Percentiles rank a stretch among this genome's conserved stretches.
Evolutionary conservation across 495 filamentous ascomycete species (phyloP).

Genomic region (Lasiosphaeria ovina): DNA sequence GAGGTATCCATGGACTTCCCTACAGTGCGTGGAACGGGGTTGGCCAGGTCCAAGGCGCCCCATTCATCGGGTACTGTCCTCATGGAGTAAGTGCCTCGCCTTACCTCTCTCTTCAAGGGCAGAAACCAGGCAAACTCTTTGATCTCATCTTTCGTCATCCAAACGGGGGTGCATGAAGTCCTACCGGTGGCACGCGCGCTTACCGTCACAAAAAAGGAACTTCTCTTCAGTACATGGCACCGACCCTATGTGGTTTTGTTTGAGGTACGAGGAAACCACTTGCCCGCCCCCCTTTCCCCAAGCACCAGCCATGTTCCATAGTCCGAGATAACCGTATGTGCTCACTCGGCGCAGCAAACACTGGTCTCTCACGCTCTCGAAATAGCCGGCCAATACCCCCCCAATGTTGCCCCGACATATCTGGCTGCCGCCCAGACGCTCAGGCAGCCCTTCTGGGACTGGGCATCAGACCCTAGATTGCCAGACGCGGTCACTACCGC

Average conservation of each 20-base stretch:
- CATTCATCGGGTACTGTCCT: constrained; percentile 46
- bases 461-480: constrained; percentile 31
- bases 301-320: not conserved
- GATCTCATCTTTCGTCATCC: too few relatives aligned
- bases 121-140: too few relatives aligned
- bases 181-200: not conserved
- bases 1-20: constrained; percentile 54
- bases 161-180: not conserved
- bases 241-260: constrained; percentile 41
- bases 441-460: constrained; percentile 46
- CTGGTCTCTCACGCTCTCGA: constrained; percentile 35
- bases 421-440: constrained; percentile 33
- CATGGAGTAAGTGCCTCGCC: constrained; percentile 38
- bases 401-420: constrained; percentile 27
- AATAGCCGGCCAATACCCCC: constrained; percentile 32
- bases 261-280: constrained; percentile 29
- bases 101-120: not conserved
- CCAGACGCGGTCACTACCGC: constrained; percentile 26
- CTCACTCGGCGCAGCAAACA: constrained; percentile 30
- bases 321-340: constrained; percentile 8
- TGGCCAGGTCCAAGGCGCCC: constrained; percentile 32
- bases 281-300: constrained; percentile 1
- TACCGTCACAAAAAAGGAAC: constrained; percentile 25
- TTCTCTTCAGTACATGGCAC: constrained; percentile 43
- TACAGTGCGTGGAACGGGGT: constrained; percentile 48